Evolutionary conservation across 1,139 yeast genomes (phyloP).

Genomic region (Sugiyamaella castrensis): DNA sequence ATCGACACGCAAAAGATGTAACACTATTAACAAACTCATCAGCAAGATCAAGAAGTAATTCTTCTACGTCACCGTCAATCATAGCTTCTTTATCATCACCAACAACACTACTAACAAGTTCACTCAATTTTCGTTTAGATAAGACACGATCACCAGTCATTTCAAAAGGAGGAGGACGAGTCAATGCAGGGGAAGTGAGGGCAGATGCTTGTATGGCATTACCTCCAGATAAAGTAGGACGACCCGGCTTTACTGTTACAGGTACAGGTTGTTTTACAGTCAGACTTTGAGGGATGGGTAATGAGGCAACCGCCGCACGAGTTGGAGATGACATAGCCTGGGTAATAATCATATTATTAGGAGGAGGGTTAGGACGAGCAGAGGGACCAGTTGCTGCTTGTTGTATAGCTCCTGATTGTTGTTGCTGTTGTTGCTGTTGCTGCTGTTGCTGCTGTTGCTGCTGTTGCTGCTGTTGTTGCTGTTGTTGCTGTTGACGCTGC

Average conservation of each 20-base stretch:
- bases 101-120: constrained; percentile 77
- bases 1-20: constrained; percentile 86
- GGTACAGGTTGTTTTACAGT: constrained; percentile 65
- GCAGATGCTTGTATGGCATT: constrained; percentile 65
- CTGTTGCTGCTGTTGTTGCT: constrained; percentile 16
- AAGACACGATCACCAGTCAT: constrained; percentile 75
- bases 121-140: constrained; percentile 83
- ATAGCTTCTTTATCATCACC: constrained; percentile 64
- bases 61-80: constrained; percentile 96
- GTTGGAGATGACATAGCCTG: constrained; percentile 31
- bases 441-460: constrained; percentile 10
- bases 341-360: constrained; percentile 23
- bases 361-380: constrained; percentile 32
- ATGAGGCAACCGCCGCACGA: constrained; percentile 51
- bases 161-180: constrained; percentile 78
- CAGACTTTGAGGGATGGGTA: constrained; percentile 69
- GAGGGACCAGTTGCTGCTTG: constrained; percentile 30
- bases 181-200: constrained; percentile 70
- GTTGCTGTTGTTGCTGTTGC: constrained; percentile 16
- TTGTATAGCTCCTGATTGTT: constrained; percentile 10
- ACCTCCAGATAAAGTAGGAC: constrained; percentile 89
- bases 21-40: constrained; percentile 93
- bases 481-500: constrained; percentile 12
- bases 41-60: constrained; percentile 81
- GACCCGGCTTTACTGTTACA: constrained; percentile 56